These are phyloP conservation scores for Dendrostoma leiphaemia DNA, from an alignment of 2,329 filamentous ascomycete species.

Conservation along the genomic window DNA sequence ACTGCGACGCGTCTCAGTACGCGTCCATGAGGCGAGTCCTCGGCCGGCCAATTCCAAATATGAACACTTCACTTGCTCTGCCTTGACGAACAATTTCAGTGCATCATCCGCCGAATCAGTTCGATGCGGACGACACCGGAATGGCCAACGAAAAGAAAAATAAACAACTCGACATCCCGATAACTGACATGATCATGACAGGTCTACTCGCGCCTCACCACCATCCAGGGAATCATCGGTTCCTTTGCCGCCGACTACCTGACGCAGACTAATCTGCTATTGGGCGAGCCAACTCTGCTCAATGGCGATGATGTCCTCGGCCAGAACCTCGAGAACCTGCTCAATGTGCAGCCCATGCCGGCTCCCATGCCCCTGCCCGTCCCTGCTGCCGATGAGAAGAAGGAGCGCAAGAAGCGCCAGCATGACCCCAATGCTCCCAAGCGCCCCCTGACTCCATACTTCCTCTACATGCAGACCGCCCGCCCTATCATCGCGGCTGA, in stretches of 20 bases:
- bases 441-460: slow-evolving; percentile 90
- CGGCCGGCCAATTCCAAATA: background rate
- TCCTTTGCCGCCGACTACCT: slow-evolving; percentile 81
- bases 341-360: slow-evolving; percentile 44
- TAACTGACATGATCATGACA: slow-evolving; percentile 33
- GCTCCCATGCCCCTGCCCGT: slow-evolving; percentile 36
- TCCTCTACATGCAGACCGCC: slow-evolving; percentile 88
- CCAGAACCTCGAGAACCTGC: slow-evolving; percentile 49
- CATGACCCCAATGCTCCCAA: slow-evolving; percentile 94
- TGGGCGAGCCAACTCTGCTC: slow-evolving; percentile 59
- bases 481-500: slow-evolving; percentile 79
- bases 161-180: background rate
- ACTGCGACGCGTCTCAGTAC: background rate
- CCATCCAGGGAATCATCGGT: slow-evolving; percentile 76
- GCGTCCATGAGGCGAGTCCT: background rate
- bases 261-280: slow-evolving; percentile 80
- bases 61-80: background rate
- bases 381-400: slow-evolving; percentile 64
- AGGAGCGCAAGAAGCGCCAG: slow-evolving; percentile 84
- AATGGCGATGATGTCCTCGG: slow-evolving; percentile 39
- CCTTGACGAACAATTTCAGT: background rate
- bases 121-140: too few relatives aligned
- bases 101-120: too few relatives aligned
- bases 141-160: too few relatives aligned
- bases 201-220: slow-evolving; percentile 76